These are phyloP conservation scores for Rutstroemia sydowiana DNA, from an alignment of 2,329 filamentous ascomycete genomes.

Conservation along the genomic window DNA sequence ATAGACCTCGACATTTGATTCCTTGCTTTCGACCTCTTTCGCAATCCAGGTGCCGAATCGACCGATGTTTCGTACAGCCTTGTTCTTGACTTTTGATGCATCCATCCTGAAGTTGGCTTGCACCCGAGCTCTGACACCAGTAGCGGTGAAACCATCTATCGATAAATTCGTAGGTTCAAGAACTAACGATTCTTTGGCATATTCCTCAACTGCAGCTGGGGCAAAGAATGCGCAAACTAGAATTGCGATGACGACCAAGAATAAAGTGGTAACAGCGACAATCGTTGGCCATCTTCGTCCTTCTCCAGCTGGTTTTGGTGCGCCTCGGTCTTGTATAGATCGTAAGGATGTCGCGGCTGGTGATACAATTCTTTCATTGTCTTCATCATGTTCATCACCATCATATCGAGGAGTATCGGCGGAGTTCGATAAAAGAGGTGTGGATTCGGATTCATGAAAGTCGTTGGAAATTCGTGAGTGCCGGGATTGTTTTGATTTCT, in stretches of 20 bases:
- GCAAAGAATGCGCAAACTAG: constrained; percentile 74
- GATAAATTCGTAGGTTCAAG: constrained; percentile 79
- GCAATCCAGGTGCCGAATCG: constrained; percentile 74
- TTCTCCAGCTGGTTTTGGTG: constrained; percentile 29
- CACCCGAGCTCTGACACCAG: constrained; percentile 71
- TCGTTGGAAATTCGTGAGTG: background rate
- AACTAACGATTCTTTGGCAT: constrained; percentile 74
- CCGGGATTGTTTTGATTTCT: no score
- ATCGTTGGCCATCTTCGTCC: constrained; percentile 66
- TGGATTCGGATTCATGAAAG: constrained; percentile 29
- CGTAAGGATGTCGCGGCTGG: constrained; percentile 31
- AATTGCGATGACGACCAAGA: constrained; percentile 55
- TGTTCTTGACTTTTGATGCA: constrained; percentile 63
- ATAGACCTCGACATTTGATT: constrained; percentile 67
- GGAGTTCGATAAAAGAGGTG: constrained; percentile 29
- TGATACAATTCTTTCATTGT: constrained; percentile 20
- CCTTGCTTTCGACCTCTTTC: constrained; percentile 63
- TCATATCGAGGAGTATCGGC: constrained; percentile 27
- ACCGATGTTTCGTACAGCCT: constrained; percentile 67
- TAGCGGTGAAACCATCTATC: constrained; percentile 73
- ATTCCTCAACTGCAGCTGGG: constrained; percentile 74
- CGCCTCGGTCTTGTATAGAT: constrained; percentile 28
- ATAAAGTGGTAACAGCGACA: constrained; percentile 63
- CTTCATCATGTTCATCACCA: constrained; percentile 20
- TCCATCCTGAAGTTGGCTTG: constrained; percentile 79